Conservation (phyloP, 2,329 filamentous ascomycete species). For the Eurotiales sp. region DNA sequence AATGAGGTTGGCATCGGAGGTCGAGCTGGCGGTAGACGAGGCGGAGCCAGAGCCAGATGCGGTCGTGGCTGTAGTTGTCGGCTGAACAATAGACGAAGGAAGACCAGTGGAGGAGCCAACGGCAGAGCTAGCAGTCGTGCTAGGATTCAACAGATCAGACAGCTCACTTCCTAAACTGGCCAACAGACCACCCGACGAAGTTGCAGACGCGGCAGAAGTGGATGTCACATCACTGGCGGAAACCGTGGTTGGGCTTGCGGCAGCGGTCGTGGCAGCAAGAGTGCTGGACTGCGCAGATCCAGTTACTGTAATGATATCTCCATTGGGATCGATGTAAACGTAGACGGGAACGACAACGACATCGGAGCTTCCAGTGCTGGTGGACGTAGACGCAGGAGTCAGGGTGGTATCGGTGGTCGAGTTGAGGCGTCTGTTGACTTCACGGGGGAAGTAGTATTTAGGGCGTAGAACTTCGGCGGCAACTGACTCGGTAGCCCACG, state of each 20-base stretch:
- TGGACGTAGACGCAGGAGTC: conserved; percentile 1
- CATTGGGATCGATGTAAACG: conserved; percentile 16
- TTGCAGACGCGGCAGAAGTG: neutral
- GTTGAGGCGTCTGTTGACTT: conserved; percentile 27
- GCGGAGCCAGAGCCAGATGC: neutral
- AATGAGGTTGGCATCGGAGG: conserved; percentile 3
- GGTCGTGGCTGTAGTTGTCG: conserved; percentile 2
- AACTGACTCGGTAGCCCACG: conserved; percentile 29
- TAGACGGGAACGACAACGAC: conserved; percentile 17
- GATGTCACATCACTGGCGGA: conserved; percentile 21
- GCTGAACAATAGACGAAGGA: conserved; percentile 9
- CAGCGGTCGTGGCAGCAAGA: neutral
- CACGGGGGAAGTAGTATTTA: conserved; percentile 32
- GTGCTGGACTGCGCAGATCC: conserved; percentile 12
- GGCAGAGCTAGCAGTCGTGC: neutral
- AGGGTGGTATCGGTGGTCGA: neutral
- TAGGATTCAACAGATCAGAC: conserved; percentile 4
- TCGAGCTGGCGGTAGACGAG: conserved; percentile 8
- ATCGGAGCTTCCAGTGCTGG: neutral
- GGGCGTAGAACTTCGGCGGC: conserved; percentile 27
- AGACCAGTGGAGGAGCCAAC: conserved; percentile 10
- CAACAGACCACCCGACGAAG: conserved; percentile 7
- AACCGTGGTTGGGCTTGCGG: conserved; percentile 18
- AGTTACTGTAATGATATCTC: conserved; percentile 13
- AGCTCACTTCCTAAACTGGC: conserved; percentile 8